A percentile compares a stretch with the other conserved stretches of the same genome.
Evolutionary conservation across 345 rosid genomes (phyloP).

Genomic region (Lepidium didymum): DNA sequence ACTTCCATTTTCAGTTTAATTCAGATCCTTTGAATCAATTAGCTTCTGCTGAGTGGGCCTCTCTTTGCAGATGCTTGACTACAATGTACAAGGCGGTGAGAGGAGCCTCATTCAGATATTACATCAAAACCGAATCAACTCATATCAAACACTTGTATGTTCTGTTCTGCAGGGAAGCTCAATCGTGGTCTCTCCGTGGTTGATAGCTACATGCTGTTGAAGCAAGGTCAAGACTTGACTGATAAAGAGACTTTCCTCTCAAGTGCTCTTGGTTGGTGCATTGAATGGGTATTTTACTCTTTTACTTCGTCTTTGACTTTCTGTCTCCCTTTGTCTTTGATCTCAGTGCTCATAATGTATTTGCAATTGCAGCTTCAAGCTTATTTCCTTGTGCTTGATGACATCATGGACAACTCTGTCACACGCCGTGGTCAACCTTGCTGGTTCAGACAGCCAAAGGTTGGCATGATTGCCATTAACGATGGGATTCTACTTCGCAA

Average conservation of each 20-base stretch:
- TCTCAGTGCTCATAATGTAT: neutral
- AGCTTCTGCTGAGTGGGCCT: neutral
- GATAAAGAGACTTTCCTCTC: slow-evolving; percentile 60
- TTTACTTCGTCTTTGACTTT: neutral
- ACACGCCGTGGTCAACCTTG: slow-evolving; percentile 84
- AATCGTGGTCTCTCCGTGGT: slow-evolving; percentile 86
- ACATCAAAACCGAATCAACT: neutral
- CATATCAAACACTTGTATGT: neutral
- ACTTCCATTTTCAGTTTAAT: neutral
- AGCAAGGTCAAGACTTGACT: slow-evolving; percentile 50
- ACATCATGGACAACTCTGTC: slow-evolving; percentile 75
- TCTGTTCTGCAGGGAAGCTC: slow-evolving; percentile 57
- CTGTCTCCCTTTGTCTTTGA: neutral
- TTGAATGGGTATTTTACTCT: slow-evolving; percentile 63
- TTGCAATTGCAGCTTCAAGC: slow-evolving; percentile 62
- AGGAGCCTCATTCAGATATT: neutral
- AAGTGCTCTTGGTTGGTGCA: slow-evolving; percentile 81
- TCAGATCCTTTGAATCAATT: neutral
- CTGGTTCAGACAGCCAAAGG: slow-evolving; percentile 77
- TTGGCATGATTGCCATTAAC: slow-evolving; percentile 63
- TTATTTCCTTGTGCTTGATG: slow-evolving; percentile 68
- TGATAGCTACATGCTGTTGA: slow-evolving; percentile 65
- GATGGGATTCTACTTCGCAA: slow-evolving; percentile 58
- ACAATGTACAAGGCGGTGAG: slow-evolving; percentile 80
- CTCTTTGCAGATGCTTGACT: slow-evolving; percentile 72